phyloP scores from a whole-genome alignment of 1,284 basidiomycete genomes.

The Chondrostereum purpureum region DNA sequence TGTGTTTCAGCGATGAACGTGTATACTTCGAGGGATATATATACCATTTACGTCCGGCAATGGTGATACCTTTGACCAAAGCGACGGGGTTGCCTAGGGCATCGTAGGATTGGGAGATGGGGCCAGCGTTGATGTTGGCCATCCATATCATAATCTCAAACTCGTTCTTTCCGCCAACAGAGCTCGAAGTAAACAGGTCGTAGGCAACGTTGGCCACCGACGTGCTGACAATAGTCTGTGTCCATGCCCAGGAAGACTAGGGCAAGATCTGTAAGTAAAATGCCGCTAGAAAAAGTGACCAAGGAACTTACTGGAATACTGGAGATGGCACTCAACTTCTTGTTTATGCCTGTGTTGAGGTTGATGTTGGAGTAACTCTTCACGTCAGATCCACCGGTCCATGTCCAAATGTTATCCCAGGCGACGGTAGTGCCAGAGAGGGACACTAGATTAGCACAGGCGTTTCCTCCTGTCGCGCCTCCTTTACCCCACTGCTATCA shows the following conservation, averaged over 20 bases:
- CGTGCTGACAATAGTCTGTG: slow-evolving; percentile 21
- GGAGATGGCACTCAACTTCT: slow-evolving; percentile 44
- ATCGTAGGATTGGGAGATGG: slow-evolving; percentile 46
- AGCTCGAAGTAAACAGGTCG: slow-evolving; percentile 55
- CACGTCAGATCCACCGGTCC: slow-evolving; percentile 44
- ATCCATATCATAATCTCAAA: slow-evolving; percentile 70
- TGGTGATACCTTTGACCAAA: slow-evolving; percentile 32
- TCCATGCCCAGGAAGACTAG: slow-evolving; percentile 40
- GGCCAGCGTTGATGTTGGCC: slow-evolving; percentile 48
- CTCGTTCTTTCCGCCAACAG: slow-evolving; percentile 40
- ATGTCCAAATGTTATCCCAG: slow-evolving; percentile 52
- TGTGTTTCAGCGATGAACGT: neutral
- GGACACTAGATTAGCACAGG: slow-evolving; percentile 48
- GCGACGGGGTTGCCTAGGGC: slow-evolving; percentile 42
- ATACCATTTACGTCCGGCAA: slow-evolving; percentile 48
- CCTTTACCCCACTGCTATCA: slow-evolving; percentile 47
- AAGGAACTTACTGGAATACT: slow-evolving; percentile 43
- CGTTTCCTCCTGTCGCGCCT: slow-evolving; percentile 42
- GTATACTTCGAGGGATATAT: slow-evolving; percentile 3
- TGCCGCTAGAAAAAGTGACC: neutral
- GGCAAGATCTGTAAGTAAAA: too few relatives aligned
- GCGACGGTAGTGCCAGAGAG: slow-evolving; percentile 37
- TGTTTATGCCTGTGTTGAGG: slow-evolving; percentile 43
- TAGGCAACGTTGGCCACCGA: slow-evolving; percentile 52
- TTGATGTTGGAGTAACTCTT: slow-evolving; percentile 60